These are phyloP conservation scores for Yamadazyma diospyri DNA, from an alignment of 1,139 yeast genomes.

Conservation along the genomic window DNA sequence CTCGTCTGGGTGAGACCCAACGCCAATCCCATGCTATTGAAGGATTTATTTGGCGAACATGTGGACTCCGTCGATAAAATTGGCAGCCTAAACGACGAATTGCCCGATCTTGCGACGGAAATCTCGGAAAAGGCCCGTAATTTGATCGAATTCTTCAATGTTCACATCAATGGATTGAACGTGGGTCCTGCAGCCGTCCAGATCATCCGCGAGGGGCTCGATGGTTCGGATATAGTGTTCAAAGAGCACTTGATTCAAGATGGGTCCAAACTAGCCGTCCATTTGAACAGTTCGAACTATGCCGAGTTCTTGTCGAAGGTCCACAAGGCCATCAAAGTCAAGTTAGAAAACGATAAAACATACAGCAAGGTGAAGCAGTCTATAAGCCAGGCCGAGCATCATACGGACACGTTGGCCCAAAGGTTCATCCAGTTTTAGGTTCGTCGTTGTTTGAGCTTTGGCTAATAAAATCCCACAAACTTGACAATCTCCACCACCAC, in stretches of 20 bases:
- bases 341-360: slow-evolving; percentile 44
- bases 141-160: slow-evolving; percentile 50
- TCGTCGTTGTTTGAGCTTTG: background rate
- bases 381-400: slow-evolving; percentile 25
- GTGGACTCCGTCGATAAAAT: slow-evolving; percentile 44
- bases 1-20: slow-evolving; percentile 70
- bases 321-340: slow-evolving; percentile 59
- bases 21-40: slow-evolving; percentile 62
- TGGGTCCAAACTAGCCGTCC: slow-evolving; percentile 27
- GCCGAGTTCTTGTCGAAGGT: slow-evolving; percentile 58
- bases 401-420: slow-evolving; percentile 38
- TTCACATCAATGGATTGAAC: slow-evolving; percentile 32
- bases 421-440: slow-evolving; percentile 33
- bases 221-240: slow-evolving; percentile 58
- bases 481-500: slow-evolving; percentile 20
- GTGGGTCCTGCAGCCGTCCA: slow-evolving; percentile 46
- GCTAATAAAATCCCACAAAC: slow-evolving; percentile 13
- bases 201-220: slow-evolving; percentile 63
- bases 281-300: slow-evolving; percentile 45
- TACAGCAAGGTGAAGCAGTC: slow-evolving; percentile 31
- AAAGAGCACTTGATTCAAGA: slow-evolving; percentile 73
- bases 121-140: slow-evolving; percentile 68
- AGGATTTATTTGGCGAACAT: slow-evolving; percentile 68
- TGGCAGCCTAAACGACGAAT: slow-evolving; percentile 50
- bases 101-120: slow-evolving; percentile 70